phyloP scores from a whole-genome alignment of 768 basidiomycete species.

The Hygrocybe coccinea region DNA sequence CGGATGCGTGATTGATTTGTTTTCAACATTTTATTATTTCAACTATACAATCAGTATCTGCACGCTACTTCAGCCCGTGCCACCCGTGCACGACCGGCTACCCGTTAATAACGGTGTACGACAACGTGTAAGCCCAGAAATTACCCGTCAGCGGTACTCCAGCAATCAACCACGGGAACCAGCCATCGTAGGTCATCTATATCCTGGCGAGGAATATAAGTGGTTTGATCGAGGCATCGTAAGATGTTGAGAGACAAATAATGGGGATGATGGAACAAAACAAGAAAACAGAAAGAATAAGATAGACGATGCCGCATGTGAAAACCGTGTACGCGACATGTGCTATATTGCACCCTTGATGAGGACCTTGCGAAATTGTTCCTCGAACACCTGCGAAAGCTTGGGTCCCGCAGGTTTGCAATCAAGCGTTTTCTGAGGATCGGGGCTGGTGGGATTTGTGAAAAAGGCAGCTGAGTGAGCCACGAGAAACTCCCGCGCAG shows the following conservation, averaged over 20 bases:
- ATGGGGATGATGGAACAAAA: constrained; percentile 7
- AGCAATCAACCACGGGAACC: neutral
- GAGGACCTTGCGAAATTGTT: constrained; percentile 79
- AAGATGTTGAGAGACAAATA: constrained; percentile 3
- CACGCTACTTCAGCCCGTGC: neutral
- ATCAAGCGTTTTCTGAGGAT: constrained; percentile 62
- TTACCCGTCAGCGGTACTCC: neutral
- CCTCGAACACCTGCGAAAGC: constrained; percentile 64
- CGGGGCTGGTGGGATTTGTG: constrained; percentile 56
- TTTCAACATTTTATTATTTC: neutral
- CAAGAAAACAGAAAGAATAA: constrained; percentile 17
- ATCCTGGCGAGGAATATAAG: neutral
- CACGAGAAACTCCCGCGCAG: constrained; percentile 63
- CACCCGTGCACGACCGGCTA: neutral
- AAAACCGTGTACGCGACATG: constrained; percentile 7
- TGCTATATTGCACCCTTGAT: constrained; percentile 88
- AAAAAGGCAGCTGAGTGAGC: constrained; percentile 66
- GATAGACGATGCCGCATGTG: constrained; percentile 5
- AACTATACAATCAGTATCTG: neutral
- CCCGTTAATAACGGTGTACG: neutral
- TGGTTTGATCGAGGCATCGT: constrained; percentile 3
- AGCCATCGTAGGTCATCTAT: neutral
- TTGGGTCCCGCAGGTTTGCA: constrained; percentile 57
- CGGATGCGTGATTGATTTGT: constrained; percentile 80
- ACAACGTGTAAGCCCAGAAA: neutral